These are phyloP conservation scores for Phenoliferia sp. DNA, from an alignment of 1,284 basidiomycete genomes.

Conservation along the genomic window DNA sequence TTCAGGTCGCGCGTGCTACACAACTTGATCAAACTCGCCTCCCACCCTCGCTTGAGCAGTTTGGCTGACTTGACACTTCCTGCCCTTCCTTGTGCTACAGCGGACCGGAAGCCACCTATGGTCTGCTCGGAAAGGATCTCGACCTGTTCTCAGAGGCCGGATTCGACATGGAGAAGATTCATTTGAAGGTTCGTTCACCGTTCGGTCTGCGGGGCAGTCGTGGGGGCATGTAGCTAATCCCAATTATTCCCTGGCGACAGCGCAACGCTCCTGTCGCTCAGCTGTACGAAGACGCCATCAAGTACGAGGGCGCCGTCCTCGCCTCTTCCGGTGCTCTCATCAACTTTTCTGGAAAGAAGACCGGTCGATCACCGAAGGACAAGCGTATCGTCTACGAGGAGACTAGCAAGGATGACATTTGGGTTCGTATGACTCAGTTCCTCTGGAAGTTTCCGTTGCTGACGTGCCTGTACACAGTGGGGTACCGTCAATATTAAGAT, in stretches of 20 bases:
- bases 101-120: slow-evolving; percentile 16
- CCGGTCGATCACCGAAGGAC: slow-evolving; percentile 96
- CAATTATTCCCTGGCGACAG: slow-evolving; percentile 70
- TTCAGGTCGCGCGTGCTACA: no score
- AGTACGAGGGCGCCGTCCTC: slow-evolving; percentile 48
- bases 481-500: slow-evolving; percentile 88
- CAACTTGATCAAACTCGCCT: no score
- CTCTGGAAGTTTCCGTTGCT: slow-evolving; percentile 51
- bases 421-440: slow-evolving; percentile 46
- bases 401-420: slow-evolving; percentile 93
- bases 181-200: slow-evolving; percentile 46
- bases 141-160: slow-evolving; percentile 98
- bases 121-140: slow-evolving; percentile 78
- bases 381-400: slow-evolving; percentile 99
- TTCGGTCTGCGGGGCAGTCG: slow-evolving; percentile 88
- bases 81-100: not conserved
- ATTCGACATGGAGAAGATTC: slow-evolving; percentile 76
- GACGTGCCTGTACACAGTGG: slow-evolving; percentile 52
- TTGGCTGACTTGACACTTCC: not conserved
- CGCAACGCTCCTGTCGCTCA: slow-evolving; percentile 89
- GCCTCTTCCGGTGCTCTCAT: slow-evolving; percentile 93
- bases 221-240: not conserved
- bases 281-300: slow-evolving; percentile 97
- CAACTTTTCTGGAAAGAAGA: slow-evolving; percentile 99
- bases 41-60: not conserved